A percentile compares a stretch with the other conserved stretches of the same genome.
These are phyloP conservation scores for Bipolaris bicolor DNA, from an alignment of 2,329 filamentous ascomycete species.

Conservation along the genomic window DNA sequence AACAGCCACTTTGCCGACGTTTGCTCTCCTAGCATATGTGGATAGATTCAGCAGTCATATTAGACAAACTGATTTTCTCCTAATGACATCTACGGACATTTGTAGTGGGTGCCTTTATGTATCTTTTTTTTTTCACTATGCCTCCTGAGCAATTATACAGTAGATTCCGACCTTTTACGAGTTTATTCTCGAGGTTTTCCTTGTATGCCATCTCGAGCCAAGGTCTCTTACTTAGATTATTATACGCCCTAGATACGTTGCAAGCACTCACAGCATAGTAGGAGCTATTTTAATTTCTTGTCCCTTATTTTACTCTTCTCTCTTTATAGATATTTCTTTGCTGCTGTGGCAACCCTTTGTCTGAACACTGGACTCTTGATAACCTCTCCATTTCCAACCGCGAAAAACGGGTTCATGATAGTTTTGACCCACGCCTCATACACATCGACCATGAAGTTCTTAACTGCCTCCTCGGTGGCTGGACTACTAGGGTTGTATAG, in stretches of 20 bases:
- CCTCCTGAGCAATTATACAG: background rate
- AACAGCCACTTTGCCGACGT: too few species aligned
- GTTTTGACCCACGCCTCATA: conserved; percentile 98
- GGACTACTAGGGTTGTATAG: conserved; percentile 81
- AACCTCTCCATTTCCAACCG: conserved; percentile 80
- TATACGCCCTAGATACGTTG: background rate
- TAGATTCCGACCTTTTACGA: background rate
- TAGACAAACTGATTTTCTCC: too few species aligned
- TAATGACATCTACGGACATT: too few species aligned
- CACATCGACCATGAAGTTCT: conserved; percentile 92
- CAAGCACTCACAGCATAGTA: background rate
- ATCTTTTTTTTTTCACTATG: background rate
- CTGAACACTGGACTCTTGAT: conserved; percentile 88
- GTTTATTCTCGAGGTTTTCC: too few species aligned
- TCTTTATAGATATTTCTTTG: conserved; percentile 81
- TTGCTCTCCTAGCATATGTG: too few species aligned
- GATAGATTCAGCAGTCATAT: too few species aligned
- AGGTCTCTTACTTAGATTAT: background rate
- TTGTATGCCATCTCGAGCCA: too few species aligned
- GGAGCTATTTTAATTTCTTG: background rate
- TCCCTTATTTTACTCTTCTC: background rate
- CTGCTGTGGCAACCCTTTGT: conserved; percentile 79
- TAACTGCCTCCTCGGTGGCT: conserved; percentile 92
- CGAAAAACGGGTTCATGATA: conserved; percentile 96
- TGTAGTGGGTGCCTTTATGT: too few species aligned